Evolutionary conservation across 768 basidiomycete genomes (phyloP).

Genomic region (Nevesoporus exiguus): DNA sequence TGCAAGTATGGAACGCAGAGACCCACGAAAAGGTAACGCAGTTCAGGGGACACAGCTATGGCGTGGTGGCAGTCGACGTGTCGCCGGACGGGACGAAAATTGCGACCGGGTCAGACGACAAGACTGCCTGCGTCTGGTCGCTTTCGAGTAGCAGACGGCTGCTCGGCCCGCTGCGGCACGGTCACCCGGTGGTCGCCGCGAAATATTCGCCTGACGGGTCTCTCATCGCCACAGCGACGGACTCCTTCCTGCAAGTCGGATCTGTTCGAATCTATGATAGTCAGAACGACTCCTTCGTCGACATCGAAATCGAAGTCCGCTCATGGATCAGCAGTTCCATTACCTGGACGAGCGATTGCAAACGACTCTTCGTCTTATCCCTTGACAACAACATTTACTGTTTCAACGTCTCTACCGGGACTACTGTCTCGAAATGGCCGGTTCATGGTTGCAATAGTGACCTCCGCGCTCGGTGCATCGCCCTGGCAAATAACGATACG

Average conservation of each 20-base stretch:
- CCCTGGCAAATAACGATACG: not conserved
- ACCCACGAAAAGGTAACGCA: no score
- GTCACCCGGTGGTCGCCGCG: not conserved
- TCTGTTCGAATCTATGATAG: not conserved
- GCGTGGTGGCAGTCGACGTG: no score
- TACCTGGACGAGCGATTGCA: not conserved
- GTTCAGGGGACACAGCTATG: no score
- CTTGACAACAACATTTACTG: not conserved
- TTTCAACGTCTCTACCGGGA: not conserved
- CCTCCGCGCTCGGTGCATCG: not conserved
- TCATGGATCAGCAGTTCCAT: not conserved
- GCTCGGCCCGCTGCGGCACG: not conserved
- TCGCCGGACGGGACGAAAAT: no score
- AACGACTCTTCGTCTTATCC: not conserved
- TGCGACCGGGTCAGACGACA: no score
- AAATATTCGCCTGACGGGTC: not conserved
- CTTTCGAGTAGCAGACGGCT: not conserved
- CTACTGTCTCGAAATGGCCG: not conserved
- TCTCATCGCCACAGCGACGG: not conserved
- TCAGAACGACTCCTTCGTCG: not conserved
- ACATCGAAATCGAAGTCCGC: not conserved
- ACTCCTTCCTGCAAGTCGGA: no score
- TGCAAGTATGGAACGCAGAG: no score
- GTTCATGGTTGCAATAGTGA: not conserved
- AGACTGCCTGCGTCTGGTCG: no score